phyloP scores from a whole-genome alignment of 164 flowering plant genomes.

The Cinnamomum micranthum region DNA sequence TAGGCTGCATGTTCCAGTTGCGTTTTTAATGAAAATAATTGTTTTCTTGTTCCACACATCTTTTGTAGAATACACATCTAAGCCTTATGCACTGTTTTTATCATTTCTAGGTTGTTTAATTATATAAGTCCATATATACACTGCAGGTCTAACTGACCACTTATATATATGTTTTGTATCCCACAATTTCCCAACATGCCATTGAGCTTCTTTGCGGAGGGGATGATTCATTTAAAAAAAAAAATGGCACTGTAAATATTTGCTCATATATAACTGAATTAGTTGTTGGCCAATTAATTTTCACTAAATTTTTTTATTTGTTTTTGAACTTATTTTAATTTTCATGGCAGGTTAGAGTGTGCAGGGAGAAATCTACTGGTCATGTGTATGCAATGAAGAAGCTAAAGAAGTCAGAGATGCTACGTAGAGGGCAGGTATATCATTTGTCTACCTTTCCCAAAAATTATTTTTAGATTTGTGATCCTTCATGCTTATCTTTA shows the following conservation, averaged over 20 bases:
- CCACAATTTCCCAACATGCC: too few relatives aligned
- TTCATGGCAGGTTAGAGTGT: constrained; percentile 65
- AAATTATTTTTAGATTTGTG: not conserved
- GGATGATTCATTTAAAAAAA: not conserved
- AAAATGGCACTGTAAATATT: not conserved
- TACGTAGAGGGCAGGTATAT: constrained; percentile 90
- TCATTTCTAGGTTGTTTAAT: too few relatives aligned
- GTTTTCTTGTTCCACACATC: too few relatives aligned
- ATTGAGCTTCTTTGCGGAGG: not conserved
- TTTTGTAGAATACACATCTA: too few relatives aligned
- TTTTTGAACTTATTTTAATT: not conserved
- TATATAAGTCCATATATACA: too few relatives aligned
- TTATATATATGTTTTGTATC: too few relatives aligned
- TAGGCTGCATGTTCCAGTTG: not conserved
- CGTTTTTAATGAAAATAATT: too few relatives aligned
- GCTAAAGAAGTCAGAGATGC: constrained; percentile 95
- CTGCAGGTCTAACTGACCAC: too few relatives aligned
- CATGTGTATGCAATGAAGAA: constrained; percentile 98
- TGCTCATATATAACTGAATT: not conserved
- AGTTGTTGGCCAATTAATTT: not conserved
- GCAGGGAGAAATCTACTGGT: constrained; percentile 75
- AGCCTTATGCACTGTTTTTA: too few relatives aligned
- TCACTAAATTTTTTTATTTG: too few relatives aligned
- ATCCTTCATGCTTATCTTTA: constrained; percentile 5
- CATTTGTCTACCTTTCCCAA: constrained; percentile 4